Conservation (phyloP, 106 monocot genomes). For the Platanthera guangdongensis region DNA sequence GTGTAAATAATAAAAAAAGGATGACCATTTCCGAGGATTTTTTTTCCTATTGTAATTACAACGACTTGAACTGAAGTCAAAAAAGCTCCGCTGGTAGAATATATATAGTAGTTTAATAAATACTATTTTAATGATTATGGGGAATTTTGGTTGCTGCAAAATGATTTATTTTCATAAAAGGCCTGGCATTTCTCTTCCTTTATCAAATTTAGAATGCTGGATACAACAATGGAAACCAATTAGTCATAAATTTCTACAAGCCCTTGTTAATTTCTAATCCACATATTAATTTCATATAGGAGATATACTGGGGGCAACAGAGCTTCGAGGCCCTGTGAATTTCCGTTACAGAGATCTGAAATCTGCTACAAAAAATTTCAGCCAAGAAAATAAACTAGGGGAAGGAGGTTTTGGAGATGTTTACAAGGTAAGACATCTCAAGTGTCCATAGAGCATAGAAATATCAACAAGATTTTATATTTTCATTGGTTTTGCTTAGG, state of each 20-base stretch:
- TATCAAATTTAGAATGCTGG: not conserved
- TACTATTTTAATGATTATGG: not conserved
- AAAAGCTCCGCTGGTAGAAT: not conserved
- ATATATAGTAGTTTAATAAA: not conserved
- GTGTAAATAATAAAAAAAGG: too few species aligned
- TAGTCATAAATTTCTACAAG: not conserved
- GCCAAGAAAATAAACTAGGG: constrained; percentile 49
- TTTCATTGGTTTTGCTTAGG: not conserved
- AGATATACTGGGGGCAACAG: constrained; percentile 48
- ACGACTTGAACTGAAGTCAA: not conserved
- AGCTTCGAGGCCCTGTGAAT: constrained; percentile 44
- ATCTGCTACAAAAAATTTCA: constrained; percentile 51
- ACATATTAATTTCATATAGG: constrained; percentile 18
- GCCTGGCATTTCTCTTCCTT: not conserved
- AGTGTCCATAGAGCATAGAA: not conserved
- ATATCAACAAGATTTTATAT: not conserved
- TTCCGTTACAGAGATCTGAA: constrained; percentile 56
- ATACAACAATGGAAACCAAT: not conserved
- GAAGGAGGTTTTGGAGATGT: constrained; percentile 78
- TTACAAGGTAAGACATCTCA: constrained; percentile 33
- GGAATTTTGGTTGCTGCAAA: not conserved
- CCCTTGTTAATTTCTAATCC: not conserved
- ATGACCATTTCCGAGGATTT: too few species aligned
- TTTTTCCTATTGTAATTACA: not conserved
- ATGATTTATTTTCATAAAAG: not conserved